Base-by-base conservation (phyloP, 306 rosid genomes). In the Crataegus laevigata region DNA sequence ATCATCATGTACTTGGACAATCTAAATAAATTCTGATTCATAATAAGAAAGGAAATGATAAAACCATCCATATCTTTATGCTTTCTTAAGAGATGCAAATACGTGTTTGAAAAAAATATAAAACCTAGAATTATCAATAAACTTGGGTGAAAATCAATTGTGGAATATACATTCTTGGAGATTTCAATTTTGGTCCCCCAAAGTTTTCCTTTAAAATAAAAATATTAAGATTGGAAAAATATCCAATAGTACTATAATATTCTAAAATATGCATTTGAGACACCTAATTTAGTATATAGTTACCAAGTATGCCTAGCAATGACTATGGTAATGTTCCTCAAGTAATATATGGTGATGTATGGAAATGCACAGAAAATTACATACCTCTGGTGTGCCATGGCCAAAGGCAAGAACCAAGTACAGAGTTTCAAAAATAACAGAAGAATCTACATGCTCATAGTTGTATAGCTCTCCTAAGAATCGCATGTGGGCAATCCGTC, bases 381-480 rank as follows among this genome's bases (percentile, higher is more conserved):
- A 54, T 84, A 96, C 99, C 98, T 96, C 99, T 24, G 86, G 78
- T 21, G 98, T 90, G 84, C 97, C 98, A 32, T 89, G 96, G 72
- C 98, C 97, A 80, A 76, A 96, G 79, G 81, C 74, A 71, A 92
- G 85, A 85, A 92, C 88, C 82, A 92, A 90, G 87, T 90, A 82
- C 6, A 96, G 86, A 2, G 99, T 96, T 85, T 96, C 99, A 83
- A 96, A 96, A 75, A 96, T 90, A 75, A 96, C 98, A 82, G 96
- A 89, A 43, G 99, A 96, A 79, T 96, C 99, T 11, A 91, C 98
- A 87, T 90, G 99, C 86, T 96, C 93, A 79, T 96, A 96, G 79
- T 92, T 96, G 85, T 96, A 96, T 78, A 96, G 89, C 82, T 96
- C 99, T 80, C 99, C 99, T 68, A 96, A 77, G 84, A 96, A 94